A percentile compares a stretch with the other conserved stretches of the same genome.
Evolutionary conservation across 2,329 filamentous ascomycete species (phyloP).

Genomic region (Calonectria hawksworthii): DNA sequence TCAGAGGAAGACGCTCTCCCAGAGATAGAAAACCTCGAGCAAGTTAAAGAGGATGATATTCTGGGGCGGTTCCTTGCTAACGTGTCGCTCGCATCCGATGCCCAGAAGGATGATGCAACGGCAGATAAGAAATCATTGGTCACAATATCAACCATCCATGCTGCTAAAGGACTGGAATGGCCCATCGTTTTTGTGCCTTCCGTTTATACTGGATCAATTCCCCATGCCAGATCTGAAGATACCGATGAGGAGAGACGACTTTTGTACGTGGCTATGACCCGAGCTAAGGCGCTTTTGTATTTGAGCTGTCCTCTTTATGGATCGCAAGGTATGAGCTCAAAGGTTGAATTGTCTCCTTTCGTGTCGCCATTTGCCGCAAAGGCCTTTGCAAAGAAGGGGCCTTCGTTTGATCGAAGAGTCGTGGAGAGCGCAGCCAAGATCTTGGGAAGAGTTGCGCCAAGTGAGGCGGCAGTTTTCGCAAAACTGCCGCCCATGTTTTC

Average conservation of each 20-base stretch:
- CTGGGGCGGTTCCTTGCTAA: constrained; percentile 90
- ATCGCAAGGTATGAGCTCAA: constrained; percentile 68
- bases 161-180: constrained; percentile 97
- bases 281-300: constrained; percentile 88
- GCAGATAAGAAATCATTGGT: constrained; percentile 73
- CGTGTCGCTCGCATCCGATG: constrained; percentile 86
- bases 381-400: constrained; percentile 72
- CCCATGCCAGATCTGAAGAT: constrained; percentile 89
- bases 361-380: constrained; percentile 64
- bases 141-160: constrained; percentile 96
- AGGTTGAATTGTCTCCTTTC: constrained; percentile 80
- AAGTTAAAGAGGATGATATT: constrained; percentile 73
- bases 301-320: constrained; percentile 83
- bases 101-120: constrained; percentile 73
- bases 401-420: constrained; percentile 74
- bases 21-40: constrained; percentile 78
- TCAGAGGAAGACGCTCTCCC: constrained; percentile 71
- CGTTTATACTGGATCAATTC: constrained; percentile 90
- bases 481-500: constrained; percentile 66
- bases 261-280: constrained; percentile 96
- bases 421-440: constrained; percentile 80
- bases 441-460: constrained; percentile 73
- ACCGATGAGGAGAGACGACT: constrained; percentile 88
- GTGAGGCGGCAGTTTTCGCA: constrained; percentile 66
- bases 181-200: constrained; percentile 94